A percentile compares a stretch with the other conserved stretches of the same genome.
phyloP scores from a whole-genome alignment of 805 yeast species.

The Phaffomyces opuntiae region DNA sequence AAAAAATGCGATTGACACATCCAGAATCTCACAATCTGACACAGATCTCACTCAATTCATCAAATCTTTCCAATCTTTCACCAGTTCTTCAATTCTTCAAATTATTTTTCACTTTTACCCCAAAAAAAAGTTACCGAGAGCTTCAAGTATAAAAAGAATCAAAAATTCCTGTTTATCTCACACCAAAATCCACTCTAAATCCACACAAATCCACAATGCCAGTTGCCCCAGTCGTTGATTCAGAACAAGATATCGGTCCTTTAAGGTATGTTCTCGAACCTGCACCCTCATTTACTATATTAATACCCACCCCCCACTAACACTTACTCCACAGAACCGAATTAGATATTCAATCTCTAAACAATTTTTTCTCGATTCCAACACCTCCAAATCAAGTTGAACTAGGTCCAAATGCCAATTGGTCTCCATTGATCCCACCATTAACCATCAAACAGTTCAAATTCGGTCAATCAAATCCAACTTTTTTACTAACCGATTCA shows the following conservation, averaged over 20 bases:
- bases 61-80: no score
- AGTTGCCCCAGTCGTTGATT: constrained; percentile 15
- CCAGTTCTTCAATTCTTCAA: no score
- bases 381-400: constrained; percentile 8
- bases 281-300: background rate
- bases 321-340: constrained; percentile 17
- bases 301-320: background rate
- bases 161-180: background rate
- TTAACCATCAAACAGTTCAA: constrained; percentile 42
- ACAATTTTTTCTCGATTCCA: constrained; percentile 17
- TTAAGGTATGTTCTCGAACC: constrained; percentile 10
- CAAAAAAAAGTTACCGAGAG: background rate
- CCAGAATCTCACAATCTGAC: no score
- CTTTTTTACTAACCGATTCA: constrained; percentile 42
- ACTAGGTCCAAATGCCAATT: constrained; percentile 11
- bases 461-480: constrained; percentile 61
- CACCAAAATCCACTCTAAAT: background rate
- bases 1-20: no score
- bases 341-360: constrained; percentile 21
- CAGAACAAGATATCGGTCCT: constrained; percentile 22
- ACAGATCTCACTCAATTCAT: no score
- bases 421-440: constrained; percentile 25
- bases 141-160: no score
- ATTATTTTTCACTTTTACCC: background rate
- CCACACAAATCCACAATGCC: background rate